phyloP scores from a whole-genome alignment of 768 basidiomycete genomes.

The Russula emetica region DNA sequence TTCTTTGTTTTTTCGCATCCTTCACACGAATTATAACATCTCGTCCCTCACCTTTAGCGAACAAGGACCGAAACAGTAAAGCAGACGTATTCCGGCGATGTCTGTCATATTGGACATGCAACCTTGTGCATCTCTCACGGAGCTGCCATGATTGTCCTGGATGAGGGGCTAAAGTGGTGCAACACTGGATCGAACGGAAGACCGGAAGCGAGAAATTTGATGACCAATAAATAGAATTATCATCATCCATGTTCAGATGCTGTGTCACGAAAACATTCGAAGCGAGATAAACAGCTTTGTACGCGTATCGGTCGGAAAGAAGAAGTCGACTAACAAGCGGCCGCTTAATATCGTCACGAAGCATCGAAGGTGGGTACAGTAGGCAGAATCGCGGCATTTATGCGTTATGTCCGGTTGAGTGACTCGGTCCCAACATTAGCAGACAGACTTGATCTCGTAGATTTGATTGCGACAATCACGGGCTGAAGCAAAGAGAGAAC shows the following conservation, averaged over 20 bases:
- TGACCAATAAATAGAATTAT: background rate
- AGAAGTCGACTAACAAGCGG: background rate
- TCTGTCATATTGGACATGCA: no score
- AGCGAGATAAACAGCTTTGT: background rate
- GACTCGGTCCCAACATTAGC: background rate
- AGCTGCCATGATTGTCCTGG: background rate
- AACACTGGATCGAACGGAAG: slow-evolving; percentile 1
- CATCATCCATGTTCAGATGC: background rate
- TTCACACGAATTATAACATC: background rate
- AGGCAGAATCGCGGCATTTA: slow-evolving; percentile 4
- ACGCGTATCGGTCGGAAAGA: background rate
- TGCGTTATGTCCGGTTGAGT: background rate
- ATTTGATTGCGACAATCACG: background rate
- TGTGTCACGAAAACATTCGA: background rate
- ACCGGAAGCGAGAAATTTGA: slow-evolving; percentile 6
- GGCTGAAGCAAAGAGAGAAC: background rate
- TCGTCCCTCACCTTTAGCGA: background rate
- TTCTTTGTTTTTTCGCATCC: background rate
- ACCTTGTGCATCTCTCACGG: background rate
- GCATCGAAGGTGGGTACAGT: background rate
- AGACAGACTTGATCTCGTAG: background rate
- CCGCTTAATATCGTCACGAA: background rate
- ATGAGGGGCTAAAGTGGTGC: background rate
- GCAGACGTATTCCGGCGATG: background rate
- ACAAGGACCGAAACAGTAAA: background rate